Evolutionary conservation across 345 rosid species (phyloP).

Genomic region (Kandelia obovata): DNA sequence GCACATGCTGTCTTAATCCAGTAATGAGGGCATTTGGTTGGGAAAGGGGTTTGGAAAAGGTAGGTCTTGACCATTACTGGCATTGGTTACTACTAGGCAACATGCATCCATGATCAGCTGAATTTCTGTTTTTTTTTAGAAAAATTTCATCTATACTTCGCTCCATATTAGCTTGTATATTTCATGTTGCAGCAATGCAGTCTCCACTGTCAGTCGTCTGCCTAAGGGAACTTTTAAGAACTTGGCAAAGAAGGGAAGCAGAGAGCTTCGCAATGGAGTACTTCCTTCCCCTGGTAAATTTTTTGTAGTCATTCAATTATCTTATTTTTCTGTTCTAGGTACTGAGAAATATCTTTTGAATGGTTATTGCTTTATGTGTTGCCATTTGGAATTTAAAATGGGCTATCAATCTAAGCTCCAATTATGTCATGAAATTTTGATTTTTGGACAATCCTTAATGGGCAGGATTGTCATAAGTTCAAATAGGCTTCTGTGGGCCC

Average conservation of each 20-base stretch:
- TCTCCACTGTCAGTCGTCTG: slow-evolving; percentile 28
- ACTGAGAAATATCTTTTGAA: neutral
- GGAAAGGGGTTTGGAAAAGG: too few relatives aligned
- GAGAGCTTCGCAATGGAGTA: slow-evolving; percentile 26
- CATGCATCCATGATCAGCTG: neutral
- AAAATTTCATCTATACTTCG: too few relatives aligned
- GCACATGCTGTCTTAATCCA: too few relatives aligned
- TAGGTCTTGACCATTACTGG: neutral
- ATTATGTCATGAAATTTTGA: neutral
- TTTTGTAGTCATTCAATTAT: slow-evolving; percentile 7
- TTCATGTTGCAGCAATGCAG: slow-evolving; percentile 18
- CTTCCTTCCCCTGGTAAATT: slow-evolving; percentile 38
- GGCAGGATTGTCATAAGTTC: too few relatives aligned
- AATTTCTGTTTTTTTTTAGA: neutral
- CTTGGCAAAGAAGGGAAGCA: slow-evolving; percentile 26
- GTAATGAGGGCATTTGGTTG: too few relatives aligned
- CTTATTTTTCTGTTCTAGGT: neutral
- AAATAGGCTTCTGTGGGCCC: too few relatives aligned
- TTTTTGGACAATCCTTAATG: too few relatives aligned
- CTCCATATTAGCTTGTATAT: neutral
- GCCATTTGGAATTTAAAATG: neutral
- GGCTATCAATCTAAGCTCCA: neutral
- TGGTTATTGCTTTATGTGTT: neutral
- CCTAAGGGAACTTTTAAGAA: slow-evolving; percentile 16
- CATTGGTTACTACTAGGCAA: neutral